Percentiles rank a stretch among this genome's conserved stretches.
Conservation (phyloP, 371 early-diverging fungal genomes). For the Mortierella sp. region DNA sequence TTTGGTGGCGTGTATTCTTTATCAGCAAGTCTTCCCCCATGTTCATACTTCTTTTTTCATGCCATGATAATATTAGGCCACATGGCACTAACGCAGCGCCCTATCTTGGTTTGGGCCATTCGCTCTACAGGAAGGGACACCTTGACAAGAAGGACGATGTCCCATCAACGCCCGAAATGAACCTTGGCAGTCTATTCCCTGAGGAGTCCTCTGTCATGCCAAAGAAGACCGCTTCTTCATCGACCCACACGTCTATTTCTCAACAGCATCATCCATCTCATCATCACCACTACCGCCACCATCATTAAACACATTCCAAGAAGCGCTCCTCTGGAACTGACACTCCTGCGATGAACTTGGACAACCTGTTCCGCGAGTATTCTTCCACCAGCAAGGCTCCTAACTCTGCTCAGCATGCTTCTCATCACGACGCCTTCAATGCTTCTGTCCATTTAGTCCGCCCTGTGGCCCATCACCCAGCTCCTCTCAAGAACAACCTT, state of each 20-base stretch:
- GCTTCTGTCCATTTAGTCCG: not conserved
- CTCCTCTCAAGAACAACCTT: not conserved
- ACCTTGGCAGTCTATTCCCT: not conserved
- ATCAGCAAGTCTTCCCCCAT: too few relatives aligned
- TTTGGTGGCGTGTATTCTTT: not conserved
- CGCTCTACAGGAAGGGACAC: slow-evolving; percentile 3
- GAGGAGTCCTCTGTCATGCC: not conserved
- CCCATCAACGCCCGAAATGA: not conserved
- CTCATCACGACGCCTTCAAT: not conserved
- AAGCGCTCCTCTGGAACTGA: not conserved
- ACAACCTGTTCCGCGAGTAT: slow-evolving; percentile 1
- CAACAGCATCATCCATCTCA: not conserved
- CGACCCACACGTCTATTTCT: too few relatives aligned
- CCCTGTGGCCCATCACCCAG: not conserved
- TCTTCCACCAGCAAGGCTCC: not conserved
- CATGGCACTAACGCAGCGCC: not conserved
- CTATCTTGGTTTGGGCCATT: not conserved
- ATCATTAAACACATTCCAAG: not conserved
- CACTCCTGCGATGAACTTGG: not conserved
- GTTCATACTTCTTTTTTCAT: not conserved
- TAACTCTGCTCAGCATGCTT: not conserved
- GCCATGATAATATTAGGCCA: not conserved
- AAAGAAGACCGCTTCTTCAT: not conserved
- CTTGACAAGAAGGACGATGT: not conserved
- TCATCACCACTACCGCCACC: not conserved